Conservation (phyloP, 2,329 filamentous ascomycete genomes). For the Simplicillium sp. region DNA sequence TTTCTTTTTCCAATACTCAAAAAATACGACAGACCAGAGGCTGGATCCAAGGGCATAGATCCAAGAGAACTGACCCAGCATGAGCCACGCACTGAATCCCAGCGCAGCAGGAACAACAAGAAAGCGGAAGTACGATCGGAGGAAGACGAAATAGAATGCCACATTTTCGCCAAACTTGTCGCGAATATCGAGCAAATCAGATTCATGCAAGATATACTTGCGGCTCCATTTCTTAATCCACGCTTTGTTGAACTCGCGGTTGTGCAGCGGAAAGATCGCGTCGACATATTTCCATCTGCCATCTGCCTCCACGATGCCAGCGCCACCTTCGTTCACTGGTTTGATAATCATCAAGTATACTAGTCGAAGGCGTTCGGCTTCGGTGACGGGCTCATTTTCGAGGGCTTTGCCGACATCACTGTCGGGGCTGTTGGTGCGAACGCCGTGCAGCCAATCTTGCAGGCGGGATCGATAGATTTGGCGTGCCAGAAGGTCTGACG, state of each 20-base stretch:
- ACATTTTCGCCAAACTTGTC: slow-evolving; percentile 74
- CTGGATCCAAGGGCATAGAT: slow-evolving; percentile 70
- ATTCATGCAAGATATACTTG: slow-evolving; percentile 56
- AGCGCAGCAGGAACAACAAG: slow-evolving; percentile 73
- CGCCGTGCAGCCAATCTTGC: slow-evolving; percentile 88
- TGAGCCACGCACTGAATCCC: slow-evolving; percentile 66
- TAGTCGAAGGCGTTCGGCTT: slow-evolving; percentile 79
- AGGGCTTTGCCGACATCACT: slow-evolving; percentile 62
- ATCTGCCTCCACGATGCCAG: slow-evolving; percentile 60
- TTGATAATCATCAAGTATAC: slow-evolving; percentile 79
- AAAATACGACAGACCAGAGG: slow-evolving; percentile 82
- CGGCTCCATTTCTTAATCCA: slow-evolving; percentile 69
- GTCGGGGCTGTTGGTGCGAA: slow-evolving; percentile 67
- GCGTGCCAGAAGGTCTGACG: slow-evolving; percentile 61
- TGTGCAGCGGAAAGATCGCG: slow-evolving; percentile 70
- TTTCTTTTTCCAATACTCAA: slow-evolving; percentile 94
- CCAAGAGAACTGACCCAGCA: slow-evolving; percentile 78
- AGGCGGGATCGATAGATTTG: slow-evolving; percentile 82
- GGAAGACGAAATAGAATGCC: slow-evolving; percentile 92
- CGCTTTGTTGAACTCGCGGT: slow-evolving; percentile 62
- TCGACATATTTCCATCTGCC: slow-evolving; percentile 66
- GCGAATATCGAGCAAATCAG: slow-evolving; percentile 65
- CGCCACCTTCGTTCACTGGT: slow-evolving; percentile 64
- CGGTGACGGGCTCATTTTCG: slow-evolving; percentile 66
- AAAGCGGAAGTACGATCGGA: slow-evolving; percentile 83